Evolutionary conservation across 345 rosid genomes (phyloP).

Genomic region (Salix udensis): DNA sequence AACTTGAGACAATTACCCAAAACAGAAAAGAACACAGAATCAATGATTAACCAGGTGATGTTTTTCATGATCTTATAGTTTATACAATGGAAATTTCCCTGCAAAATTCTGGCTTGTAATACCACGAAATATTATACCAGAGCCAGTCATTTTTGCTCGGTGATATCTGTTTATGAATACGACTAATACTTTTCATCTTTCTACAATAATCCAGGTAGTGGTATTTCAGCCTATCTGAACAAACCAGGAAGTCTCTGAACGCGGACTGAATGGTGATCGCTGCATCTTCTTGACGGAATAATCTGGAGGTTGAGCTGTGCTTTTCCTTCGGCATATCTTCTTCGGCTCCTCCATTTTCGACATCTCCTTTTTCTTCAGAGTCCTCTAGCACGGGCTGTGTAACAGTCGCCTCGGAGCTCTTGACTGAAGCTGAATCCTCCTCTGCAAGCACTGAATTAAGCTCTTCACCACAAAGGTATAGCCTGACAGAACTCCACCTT

Average conservation of each 20-base stretch:
- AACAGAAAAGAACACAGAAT: not conserved
- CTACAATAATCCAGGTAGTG: not conserved
- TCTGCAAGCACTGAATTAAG: slow-evolving; percentile 70
- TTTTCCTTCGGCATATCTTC: slow-evolving; percentile 24
- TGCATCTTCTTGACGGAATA: slow-evolving; percentile 68
- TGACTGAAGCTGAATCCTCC: slow-evolving; percentile 66
- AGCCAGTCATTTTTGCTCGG: not conserved
- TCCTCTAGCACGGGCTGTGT: slow-evolving; percentile 35
- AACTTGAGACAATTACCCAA: not conserved
- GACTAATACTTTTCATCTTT: not conserved
- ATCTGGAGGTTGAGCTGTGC: slow-evolving; percentile 44
- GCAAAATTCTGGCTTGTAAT: not conserved
- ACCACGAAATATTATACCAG: not conserved
- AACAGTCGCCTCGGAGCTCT: slow-evolving; percentile 51
- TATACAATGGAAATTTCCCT: not conserved
- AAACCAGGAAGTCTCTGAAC: slow-evolving; percentile 60
- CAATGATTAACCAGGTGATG: not conserved
- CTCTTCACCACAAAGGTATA: slow-evolving; percentile 74
- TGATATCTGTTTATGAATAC: not conserved
- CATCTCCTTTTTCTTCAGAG: slow-evolving; percentile 18
- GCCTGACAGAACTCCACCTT: slow-evolving; percentile 64
- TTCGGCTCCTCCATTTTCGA: slow-evolving; percentile 31
- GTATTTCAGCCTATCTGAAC: not conserved
- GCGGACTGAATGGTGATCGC: slow-evolving; percentile 70
- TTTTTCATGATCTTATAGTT: not conserved